These are phyloP conservation scores for Acanthamoeba quina DNA, from an alignment of 208 protist genomes.

Conservation along the genomic window DNA sequence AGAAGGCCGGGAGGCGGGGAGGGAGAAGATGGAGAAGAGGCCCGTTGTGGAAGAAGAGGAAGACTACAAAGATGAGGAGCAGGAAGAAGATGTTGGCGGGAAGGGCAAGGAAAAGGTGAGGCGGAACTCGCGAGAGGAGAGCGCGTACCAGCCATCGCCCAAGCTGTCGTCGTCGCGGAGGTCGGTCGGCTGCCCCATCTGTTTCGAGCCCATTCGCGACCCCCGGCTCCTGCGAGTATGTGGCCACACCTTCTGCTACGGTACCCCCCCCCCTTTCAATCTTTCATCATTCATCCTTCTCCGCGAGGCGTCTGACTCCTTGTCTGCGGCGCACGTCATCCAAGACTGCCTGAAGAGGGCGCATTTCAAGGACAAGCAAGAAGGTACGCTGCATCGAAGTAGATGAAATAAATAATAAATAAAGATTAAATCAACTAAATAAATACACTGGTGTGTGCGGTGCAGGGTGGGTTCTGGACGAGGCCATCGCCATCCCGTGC, in stretches of 20 bases:
- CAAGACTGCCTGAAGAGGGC: slow-evolving; percentile 29
- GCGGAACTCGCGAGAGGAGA: neutral
- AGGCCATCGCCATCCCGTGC: slow-evolving; percentile 54
- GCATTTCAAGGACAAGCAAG: slow-evolving; percentile 58
- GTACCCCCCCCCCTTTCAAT: neutral
- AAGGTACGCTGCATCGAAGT: no score
- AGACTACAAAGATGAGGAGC: neutral
- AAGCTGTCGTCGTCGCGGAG: slow-evolving; percentile 38
- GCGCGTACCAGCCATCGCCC: neutral
- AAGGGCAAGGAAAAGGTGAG: neutral
- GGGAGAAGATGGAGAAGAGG: neutral
- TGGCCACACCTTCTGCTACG: slow-evolving; percentile 74
- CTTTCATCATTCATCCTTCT: neutral
- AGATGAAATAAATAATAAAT: no score
- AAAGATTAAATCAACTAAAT: no score
- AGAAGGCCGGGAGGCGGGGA: neutral
- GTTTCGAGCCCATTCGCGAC: slow-evolving; percentile 75
- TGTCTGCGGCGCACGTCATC: neutral
- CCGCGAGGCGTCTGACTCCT: neutral
- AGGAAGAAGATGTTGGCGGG: neutral
- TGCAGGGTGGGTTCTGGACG: slow-evolving; percentile 24
- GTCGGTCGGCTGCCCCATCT: slow-evolving; percentile 62
- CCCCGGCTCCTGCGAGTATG: slow-evolving; percentile 34
- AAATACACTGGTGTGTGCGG: no score
- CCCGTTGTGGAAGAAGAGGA: neutral